Evolutionary conservation across 345 rosid species (phyloP).

Genomic region (Melaleuca quinquenervia): DNA sequence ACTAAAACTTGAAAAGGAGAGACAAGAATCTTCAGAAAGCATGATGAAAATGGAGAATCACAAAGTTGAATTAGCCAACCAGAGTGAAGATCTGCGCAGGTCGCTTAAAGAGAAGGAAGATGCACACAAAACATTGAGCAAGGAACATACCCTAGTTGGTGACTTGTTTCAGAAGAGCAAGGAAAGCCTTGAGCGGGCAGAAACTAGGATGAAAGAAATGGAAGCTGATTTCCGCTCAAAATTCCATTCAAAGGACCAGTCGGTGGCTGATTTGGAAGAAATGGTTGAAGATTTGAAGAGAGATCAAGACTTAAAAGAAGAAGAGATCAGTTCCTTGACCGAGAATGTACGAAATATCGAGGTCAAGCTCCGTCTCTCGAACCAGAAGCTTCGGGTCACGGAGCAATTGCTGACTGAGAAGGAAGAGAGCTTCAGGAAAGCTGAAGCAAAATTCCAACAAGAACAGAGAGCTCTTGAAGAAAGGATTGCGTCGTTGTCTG

Average conservation of each 20-base stretch:
- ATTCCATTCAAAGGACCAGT: slow-evolving; percentile 24
- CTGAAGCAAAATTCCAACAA: slow-evolving; percentile 53
- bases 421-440: slow-evolving; percentile 53
- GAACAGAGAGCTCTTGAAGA: slow-evolving; percentile 55
- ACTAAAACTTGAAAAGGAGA: slow-evolving; percentile 40
- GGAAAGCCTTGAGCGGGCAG: slow-evolving; percentile 27
- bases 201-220: slow-evolving; percentile 35
- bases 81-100: slow-evolving; percentile 39
- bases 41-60: slow-evolving; percentile 27
- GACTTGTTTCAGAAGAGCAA: slow-evolving; percentile 24
- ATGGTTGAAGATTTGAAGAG: slow-evolving; percentile 50
- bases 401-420: slow-evolving; percentile 70
- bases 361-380: slow-evolving; percentile 79
- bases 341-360: slow-evolving; percentile 56
- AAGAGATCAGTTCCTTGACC: slow-evolving; percentile 42
- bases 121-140: slow-evolving; percentile 23
- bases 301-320: slow-evolving; percentile 68
- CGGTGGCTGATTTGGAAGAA: slow-evolving; percentile 40
- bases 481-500: slow-evolving; percentile 21
- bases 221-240: slow-evolving; percentile 27
- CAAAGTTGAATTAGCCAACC: slow-evolving; percentile 16
- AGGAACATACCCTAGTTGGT: slow-evolving; percentile 36
- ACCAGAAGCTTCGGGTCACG: slow-evolving; percentile 86
- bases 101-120: slow-evolving; percentile 33
- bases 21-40: slow-evolving; percentile 29